Percentiles rank a stretch among this genome's conserved stretches.
Conservation (phyloP, 495 filamentous ascomycete genomes). For the Xylaria flabelliformis region DNA sequence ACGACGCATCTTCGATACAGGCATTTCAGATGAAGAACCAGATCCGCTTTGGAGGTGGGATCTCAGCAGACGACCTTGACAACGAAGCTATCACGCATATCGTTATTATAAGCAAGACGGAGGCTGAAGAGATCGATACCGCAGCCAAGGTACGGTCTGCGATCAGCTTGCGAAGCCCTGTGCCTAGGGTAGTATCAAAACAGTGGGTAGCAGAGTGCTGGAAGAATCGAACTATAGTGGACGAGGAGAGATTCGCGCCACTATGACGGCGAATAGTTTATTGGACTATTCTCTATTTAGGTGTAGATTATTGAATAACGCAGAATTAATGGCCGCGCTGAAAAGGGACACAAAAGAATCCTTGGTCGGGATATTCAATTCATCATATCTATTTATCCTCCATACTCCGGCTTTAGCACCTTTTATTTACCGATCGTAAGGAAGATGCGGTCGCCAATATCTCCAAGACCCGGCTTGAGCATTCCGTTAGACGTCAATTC, state of each 20-base stretch:
- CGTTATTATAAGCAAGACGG: conserved; percentile 52
- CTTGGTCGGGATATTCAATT: not conserved
- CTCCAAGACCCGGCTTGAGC: conserved; percentile 89
- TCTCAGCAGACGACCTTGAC: conserved; percentile 51
- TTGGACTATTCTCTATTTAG: not conserved
- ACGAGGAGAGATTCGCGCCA: conserved; percentile 73
- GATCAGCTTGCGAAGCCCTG: conserved; percentile 50
- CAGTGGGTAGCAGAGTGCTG: conserved; percentile 84
- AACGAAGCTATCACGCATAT: conserved; percentile 69
- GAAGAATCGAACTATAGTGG: conserved; percentile 76
- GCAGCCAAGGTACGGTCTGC: conserved; percentile 52
- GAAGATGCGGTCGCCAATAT: conserved; percentile 92
- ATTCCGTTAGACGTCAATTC: conserved; percentile 77
- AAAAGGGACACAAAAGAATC: not conserved
- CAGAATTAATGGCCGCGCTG: not conserved
- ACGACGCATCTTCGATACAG: conserved; percentile 31
- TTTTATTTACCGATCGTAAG: conserved; percentile 87
- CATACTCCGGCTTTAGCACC: not conserved
- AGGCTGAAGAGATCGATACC: conserved; percentile 43
- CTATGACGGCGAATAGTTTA: conserved; percentile 20
- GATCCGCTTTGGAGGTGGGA: conserved; percentile 70
- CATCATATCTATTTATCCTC: not conserved
- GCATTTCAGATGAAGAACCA: conserved; percentile 49
- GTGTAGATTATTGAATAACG: not conserved
- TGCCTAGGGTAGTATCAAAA: conserved; percentile 74